A percentile compares a stretch with the other conserved stretches of the same genome.
Evolutionary conservation across 2,329 filamentous ascomycete genomes (phyloP).

Genomic region (Tolypocladium album): DNA sequence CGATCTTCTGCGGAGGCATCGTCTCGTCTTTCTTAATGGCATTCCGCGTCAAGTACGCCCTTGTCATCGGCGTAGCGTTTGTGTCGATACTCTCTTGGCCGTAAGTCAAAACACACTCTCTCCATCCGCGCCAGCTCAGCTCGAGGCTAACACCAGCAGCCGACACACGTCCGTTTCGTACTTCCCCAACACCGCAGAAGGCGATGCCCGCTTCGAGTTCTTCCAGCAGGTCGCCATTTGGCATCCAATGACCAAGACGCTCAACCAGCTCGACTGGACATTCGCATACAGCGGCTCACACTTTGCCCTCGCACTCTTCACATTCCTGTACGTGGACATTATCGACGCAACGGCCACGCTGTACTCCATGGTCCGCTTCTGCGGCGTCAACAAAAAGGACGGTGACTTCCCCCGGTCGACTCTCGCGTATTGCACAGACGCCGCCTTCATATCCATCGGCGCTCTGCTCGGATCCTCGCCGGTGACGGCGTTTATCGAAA

Average conservation of each 20-base stretch:
- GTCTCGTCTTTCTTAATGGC: slow-evolving; percentile 73
- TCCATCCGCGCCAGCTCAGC: not conserved
- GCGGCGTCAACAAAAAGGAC: slow-evolving; percentile 49
- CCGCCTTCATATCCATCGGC: slow-evolving; percentile 60
- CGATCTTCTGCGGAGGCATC: slow-evolving; percentile 69
- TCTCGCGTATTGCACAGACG: slow-evolving; percentile 65
- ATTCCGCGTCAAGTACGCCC: slow-evolving; percentile 64
- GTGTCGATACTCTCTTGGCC: slow-evolving; percentile 70
- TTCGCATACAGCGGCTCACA: slow-evolving; percentile 44
- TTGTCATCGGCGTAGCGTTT: slow-evolving; percentile 61
- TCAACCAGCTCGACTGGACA: slow-evolving; percentile 58
- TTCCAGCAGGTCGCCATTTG: slow-evolving; percentile 65
- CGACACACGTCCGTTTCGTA: slow-evolving; percentile 61
- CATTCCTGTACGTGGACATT: slow-evolving; percentile 71
- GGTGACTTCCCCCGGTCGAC: slow-evolving; percentile 83
- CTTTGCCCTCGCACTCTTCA: slow-evolving; percentile 62
- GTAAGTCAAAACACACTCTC: slow-evolving; percentile 25
- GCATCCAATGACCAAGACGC: slow-evolving; percentile 54
- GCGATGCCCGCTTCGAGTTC: slow-evolving; percentile 56
- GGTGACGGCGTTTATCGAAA: slow-evolving; percentile 66
- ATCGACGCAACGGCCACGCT: slow-evolving; percentile 69
- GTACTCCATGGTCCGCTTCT: slow-evolving; percentile 75
- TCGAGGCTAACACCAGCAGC: slow-evolving; percentile 10
- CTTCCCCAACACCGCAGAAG: slow-evolving; percentile 56
- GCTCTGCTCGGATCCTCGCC: slow-evolving; percentile 60